These are phyloP conservation scores for Penicillium canariense DNA, from an alignment of 495 filamentous ascomycete species.

Conservation along the genomic window DNA sequence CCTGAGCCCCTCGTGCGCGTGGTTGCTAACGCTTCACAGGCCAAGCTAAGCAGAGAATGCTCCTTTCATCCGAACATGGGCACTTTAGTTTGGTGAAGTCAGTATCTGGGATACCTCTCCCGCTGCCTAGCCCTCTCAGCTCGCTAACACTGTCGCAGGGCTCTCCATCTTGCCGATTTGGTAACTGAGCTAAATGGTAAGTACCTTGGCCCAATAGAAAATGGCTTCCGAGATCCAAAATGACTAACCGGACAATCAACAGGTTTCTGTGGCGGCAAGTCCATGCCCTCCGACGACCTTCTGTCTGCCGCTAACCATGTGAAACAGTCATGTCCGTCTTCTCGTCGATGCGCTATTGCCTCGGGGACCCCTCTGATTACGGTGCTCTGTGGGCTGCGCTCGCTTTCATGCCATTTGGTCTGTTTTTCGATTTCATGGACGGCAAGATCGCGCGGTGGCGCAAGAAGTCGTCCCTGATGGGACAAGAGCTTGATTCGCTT, in stretches of 20 bases:
- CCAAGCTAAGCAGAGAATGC: constrained; percentile 81
- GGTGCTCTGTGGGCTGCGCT: constrained; percentile 76
- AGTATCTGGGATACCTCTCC: constrained; percentile 15
- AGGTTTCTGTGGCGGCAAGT: constrained; percentile 57
- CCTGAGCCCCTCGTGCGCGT: constrained; percentile 6
- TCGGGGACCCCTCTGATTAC: constrained; percentile 65
- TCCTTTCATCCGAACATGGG: constrained; percentile 71
- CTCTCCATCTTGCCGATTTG: constrained; percentile 89
- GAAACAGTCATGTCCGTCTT: constrained; percentile 82
- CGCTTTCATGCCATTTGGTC: constrained; percentile 83
- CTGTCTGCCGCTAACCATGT: constrained; percentile 24
- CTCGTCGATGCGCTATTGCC: constrained; percentile 91
- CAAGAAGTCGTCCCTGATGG: constrained; percentile 94
- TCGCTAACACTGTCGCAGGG: constrained; percentile 46
- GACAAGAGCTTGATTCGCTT: constrained; percentile 95
- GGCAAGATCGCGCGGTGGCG: constrained; percentile 95
- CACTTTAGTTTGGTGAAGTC: constrained; percentile 77
- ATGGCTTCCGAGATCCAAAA: neutral
- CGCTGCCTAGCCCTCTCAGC: constrained; percentile 6
- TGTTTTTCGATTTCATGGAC: constrained; percentile 99
- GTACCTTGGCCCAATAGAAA: neutral
- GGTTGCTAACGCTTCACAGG: constrained; percentile 42
- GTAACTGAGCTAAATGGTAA: constrained; percentile 95
- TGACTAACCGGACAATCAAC: constrained; percentile 18
- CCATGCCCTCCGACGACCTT: constrained; percentile 2